Evolutionary conservation across 768 basidiomycete genomes (phyloP).

Genomic region (Boletus rufocinnamomeus): DNA sequence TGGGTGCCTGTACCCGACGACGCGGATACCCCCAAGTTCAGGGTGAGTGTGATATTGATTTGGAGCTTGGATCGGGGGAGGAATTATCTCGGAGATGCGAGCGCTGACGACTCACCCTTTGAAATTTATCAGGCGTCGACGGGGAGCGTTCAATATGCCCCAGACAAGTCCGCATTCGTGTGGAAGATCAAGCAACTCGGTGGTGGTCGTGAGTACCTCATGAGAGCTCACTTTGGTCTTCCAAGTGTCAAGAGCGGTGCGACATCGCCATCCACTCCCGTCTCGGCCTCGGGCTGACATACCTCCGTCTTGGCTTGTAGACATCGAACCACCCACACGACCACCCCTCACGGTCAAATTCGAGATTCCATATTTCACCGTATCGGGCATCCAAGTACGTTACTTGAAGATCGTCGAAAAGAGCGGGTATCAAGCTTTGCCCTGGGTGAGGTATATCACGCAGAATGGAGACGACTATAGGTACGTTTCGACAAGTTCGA

Average conservation of each 20-base stretch:
- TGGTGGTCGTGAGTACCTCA: conserved; percentile 93
- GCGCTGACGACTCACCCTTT: background rate
- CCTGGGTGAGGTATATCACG: conserved; percentile 95
- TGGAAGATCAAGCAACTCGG: conserved; percentile 99
- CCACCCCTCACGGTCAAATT: conserved; percentile 97
- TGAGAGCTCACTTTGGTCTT: conserved; percentile 97
- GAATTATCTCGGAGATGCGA: background rate
- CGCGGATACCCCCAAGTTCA: conserved; percentile 96
- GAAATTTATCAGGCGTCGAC: conserved; percentile 71
- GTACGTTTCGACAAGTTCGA: conserved; percentile 39
- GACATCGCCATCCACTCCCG: conserved; percentile 29
- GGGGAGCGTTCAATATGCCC: conserved; percentile 94
- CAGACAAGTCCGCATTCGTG: conserved; percentile 96
- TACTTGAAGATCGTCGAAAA: conserved; percentile 99
- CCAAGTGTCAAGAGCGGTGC: conserved; percentile 89
- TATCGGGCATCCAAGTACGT: conserved; percentile 95
- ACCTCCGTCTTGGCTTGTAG: conserved; percentile 52
- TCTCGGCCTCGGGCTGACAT: background rate
- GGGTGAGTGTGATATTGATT: conserved; percentile 48
- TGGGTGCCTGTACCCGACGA: conserved; percentile 99
- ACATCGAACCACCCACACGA: conserved; percentile 69
- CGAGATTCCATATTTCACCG: conserved; percentile 98
- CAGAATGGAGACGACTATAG: conserved; percentile 93
- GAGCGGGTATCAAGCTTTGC: conserved; percentile 93
- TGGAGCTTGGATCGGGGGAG: background rate